Base-by-base conservation (phyloP, 78 protist species). In the Dictyostelium brefeldianum region DNA sequence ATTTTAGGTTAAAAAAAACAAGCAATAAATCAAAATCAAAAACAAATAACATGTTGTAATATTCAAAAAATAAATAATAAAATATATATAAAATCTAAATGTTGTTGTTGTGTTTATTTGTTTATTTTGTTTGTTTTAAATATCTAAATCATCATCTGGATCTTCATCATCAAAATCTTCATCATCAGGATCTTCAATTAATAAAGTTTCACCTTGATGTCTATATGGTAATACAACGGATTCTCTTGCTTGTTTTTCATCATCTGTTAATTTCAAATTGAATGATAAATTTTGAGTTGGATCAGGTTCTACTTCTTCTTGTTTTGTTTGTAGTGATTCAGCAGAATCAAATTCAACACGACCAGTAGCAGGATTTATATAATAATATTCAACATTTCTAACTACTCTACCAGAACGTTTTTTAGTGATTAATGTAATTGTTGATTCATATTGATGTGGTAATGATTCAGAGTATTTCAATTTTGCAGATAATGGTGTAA, bases 251-350 rank as follows among this genome's bases (percentile, higher is more conserved):
- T 47, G 53, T 47, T 81, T 80, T 78, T 91, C 95, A 5, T 91
- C 95, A 2, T 81, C 90, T 2, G 78, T 91, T 17, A 91, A 71
- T 57, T 91, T 91, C 18, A 91, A 69, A 56, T 91, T 91, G 47
- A 91, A 91, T 43, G 95, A 83, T 47, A 91, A 51, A 20, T 80
- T 80, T 31, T 59, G 53, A 17, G 95, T 91, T 78, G 95, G 95
- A 56, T 91, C 95, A 14, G 56, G 56, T 47, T 80, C 89, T 20
- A 46, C 12, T 22, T 56, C 83, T 25, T 80, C 80, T 74, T 65
- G 48, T 73, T 80, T 71, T 9, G 41, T 18, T 62, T 90, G 80
- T 41, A 87, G 56, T n/a, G 80, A 64, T 29, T 87, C 93, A 18
- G 93, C 50, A 0, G 93, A 87, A 77, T 87, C 93, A 87, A 87